Conservation (phyloP, 1,139 yeast species). For the Magnusiomyces starmeri region DNA sequence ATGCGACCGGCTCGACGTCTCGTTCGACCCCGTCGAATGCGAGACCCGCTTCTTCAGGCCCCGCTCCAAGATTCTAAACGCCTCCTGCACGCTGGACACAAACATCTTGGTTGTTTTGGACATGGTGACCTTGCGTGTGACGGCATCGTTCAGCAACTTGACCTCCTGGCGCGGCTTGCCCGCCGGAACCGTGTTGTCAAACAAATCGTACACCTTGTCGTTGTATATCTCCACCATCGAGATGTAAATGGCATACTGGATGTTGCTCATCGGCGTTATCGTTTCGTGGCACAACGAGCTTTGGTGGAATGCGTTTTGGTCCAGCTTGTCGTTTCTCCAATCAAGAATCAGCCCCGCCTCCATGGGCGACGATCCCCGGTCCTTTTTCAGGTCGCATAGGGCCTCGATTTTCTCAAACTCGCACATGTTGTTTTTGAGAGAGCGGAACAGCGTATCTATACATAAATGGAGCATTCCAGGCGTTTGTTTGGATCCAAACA, state of each 20-base stretch:
- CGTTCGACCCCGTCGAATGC: slow-evolving; percentile 33
- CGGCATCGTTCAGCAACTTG: slow-evolving; percentile 23
- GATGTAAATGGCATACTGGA: slow-evolving; percentile 27
- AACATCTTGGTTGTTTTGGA: slow-evolving; percentile 26
- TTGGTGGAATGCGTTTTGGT: slow-evolving; percentile 10
- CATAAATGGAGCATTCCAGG: slow-evolving; percentile 34
- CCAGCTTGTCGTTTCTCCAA: slow-evolving; percentile 23
- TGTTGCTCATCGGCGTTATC: slow-evolving; percentile 16
- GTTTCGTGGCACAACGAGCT: slow-evolving; percentile 19
- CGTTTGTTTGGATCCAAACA: slow-evolving; percentile 25
- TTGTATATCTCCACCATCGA: slow-evolving; percentile 35
- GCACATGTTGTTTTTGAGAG: slow-evolving; percentile 17
- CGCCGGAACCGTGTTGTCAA: slow-evolving; percentile 5
- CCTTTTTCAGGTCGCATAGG: slow-evolving; percentile 24
- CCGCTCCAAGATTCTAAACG: slow-evolving; percentile 26
- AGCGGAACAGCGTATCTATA: slow-evolving; percentile 36
- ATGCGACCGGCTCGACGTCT: slow-evolving; percentile 36
- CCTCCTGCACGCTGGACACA: slow-evolving; percentile 27
- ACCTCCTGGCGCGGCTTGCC: slow-evolving; percentile 20
- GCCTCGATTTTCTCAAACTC: slow-evolving; percentile 36
- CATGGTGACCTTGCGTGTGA: slow-evolving; percentile 23
- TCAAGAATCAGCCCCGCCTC: slow-evolving; percentile 33
- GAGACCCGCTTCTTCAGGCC: slow-evolving; percentile 29
- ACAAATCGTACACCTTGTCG: slow-evolving; percentile 30
- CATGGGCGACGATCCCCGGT: slow-evolving; percentile 31